These are phyloP conservation scores for Rhodotorula kratochvilovae DNA, from an alignment of 768 basidiomycete genomes.

Conservation along the genomic window DNA sequence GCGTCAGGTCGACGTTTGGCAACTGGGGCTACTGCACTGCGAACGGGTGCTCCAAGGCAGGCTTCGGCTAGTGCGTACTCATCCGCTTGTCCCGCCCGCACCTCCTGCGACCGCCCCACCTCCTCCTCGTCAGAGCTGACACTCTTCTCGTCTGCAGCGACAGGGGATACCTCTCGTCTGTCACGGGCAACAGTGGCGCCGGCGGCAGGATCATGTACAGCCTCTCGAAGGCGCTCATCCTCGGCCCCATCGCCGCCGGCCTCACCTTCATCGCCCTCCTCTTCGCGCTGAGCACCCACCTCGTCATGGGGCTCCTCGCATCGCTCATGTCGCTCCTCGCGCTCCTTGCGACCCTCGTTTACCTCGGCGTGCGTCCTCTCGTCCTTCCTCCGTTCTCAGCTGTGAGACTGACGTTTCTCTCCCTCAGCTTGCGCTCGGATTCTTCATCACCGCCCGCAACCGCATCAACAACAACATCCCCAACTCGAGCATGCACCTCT, in stretches of 20 bases:
- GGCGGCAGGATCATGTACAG: constrained; percentile 5
- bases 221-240: constrained; percentile 45
- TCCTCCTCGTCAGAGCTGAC: background rate
- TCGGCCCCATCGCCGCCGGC: constrained; percentile 47
- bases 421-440: constrained; percentile 25
- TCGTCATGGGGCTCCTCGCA: constrained; percentile 46
- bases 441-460: constrained; percentile 26
- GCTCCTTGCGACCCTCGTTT: constrained; percentile 45
- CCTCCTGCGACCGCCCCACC: background rate
- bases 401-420: no score
- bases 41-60: background rate
- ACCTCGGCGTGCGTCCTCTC: constrained; percentile 45
- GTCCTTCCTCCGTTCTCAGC: no score
- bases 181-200: constrained; percentile 2
- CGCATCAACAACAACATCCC: constrained; percentile 19
- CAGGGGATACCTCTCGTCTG: background rate
- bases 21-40: constrained; percentile 29
- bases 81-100: background rate
- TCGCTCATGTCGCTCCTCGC: constrained; percentile 44
- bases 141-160: background rate
- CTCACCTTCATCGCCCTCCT: constrained; percentile 47
- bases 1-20: constrained; percentile 7
- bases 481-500: constrained; percentile 12
- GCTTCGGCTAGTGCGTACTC: constrained; percentile 17
- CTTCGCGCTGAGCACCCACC: constrained; percentile 45